Conservation (phyloP, 495 filamentous ascomycete genomes). For the Neurospora tetraspora region DNA sequence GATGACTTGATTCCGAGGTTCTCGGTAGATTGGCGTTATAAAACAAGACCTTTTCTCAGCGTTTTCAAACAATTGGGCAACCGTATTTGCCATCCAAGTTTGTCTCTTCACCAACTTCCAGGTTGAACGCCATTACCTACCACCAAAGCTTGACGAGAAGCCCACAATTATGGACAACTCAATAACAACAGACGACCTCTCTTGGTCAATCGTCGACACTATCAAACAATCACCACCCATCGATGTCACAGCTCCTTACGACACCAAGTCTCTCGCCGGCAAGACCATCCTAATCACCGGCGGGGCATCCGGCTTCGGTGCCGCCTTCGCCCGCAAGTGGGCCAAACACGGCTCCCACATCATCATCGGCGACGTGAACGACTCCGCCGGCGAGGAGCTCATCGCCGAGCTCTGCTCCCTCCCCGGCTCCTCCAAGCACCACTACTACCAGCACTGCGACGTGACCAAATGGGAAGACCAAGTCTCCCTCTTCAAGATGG, state of each 20-base stretch:
- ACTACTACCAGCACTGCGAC: slow-evolving; percentile 41
- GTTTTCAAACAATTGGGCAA: background rate
- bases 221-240: slow-evolving; percentile 25
- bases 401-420: slow-evolving; percentile 25
- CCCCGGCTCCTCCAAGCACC: slow-evolving; percentile 24
- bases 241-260: slow-evolving; percentile 27
- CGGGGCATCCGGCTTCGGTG: slow-evolving; percentile 44
- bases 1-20: background rate
- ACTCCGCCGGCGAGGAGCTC: slow-evolving; percentile 26
- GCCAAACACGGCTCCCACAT: slow-evolving; percentile 31
- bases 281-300: slow-evolving; percentile 42
- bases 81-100: background rate
- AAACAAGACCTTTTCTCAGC: background rate
- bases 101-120: background rate
- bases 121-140: background rate
- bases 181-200: background rate
- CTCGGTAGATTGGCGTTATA: background rate
- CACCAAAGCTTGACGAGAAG: background rate
- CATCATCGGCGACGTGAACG: slow-evolving; percentile 38
- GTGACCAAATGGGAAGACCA: slow-evolving; percentile 49
- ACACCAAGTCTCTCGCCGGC: slow-evolving; percentile 27
- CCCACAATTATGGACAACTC: slow-evolving; percentile 3
- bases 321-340: slow-evolving; percentile 38
- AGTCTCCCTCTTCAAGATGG: slow-evolving; percentile 46
- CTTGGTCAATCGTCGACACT: slow-evolving; percentile 13